A percentile compares a stretch with the other conserved stretches of the same genome.
phyloP scores from a whole-genome alignment of 371 early-diverging fungal species.

The Zychaea mexicana region DNA sequence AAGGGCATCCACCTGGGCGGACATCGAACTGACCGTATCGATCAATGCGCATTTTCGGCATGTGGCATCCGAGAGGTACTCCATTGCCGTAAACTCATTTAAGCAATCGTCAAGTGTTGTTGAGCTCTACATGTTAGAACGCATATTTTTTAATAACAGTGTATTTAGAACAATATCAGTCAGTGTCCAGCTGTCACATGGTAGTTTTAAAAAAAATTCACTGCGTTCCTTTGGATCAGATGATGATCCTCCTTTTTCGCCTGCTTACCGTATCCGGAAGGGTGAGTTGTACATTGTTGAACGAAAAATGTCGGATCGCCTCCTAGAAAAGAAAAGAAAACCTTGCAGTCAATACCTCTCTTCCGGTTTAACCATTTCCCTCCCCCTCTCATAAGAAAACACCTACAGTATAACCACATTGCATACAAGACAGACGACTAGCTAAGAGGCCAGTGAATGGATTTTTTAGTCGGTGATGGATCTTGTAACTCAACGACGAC shows the following conservation, averaged over 20 bases:
- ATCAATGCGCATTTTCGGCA: slow-evolving; percentile 74
- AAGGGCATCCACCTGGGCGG: slow-evolving; percentile 43
- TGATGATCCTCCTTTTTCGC: neutral
- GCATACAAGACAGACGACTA: slow-evolving; percentile 71
- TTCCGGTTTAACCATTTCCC: too few species aligned
- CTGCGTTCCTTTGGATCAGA: neutral
- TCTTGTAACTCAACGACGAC: neutral
- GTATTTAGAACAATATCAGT: too few species aligned
- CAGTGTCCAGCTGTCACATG: neutral
- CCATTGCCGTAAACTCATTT: slow-evolving; percentile 63
- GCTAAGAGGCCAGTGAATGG: slow-evolving; percentile 77
- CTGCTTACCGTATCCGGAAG: slow-evolving; percentile 57
- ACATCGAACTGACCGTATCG: slow-evolving; percentile 40
- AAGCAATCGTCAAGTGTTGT: slow-evolving; percentile 69
- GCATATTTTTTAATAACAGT: too few species aligned
- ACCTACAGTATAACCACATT: slow-evolving; percentile 74
- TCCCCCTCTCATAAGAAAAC: neutral
- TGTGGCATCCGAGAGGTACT: slow-evolving; percentile 71
- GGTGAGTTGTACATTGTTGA: slow-evolving; percentile 70
- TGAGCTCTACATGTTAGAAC: too few species aligned
- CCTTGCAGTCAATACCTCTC: too few species aligned
- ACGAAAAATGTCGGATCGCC: slow-evolving; percentile 76
- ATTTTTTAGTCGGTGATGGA: slow-evolving; percentile 28
- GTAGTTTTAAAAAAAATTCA: neutral
- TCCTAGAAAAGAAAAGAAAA: slow-evolving; percentile 33